Percentiles rank a stretch among this genome's conserved stretches.
Conservation (phyloP, 495 filamentous ascomycete species). For the Aspergillus ostianus region DNA sequence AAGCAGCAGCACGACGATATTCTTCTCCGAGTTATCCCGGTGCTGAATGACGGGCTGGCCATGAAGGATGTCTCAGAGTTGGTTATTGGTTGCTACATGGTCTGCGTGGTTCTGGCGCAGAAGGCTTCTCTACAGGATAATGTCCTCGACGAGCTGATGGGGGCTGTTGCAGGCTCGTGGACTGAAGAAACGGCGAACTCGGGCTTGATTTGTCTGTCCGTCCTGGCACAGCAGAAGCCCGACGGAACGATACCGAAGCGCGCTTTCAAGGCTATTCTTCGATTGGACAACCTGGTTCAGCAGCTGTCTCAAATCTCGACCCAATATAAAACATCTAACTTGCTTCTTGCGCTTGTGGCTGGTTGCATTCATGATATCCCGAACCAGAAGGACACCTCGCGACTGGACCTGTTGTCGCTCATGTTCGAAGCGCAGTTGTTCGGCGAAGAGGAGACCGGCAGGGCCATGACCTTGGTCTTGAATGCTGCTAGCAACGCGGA, state of each 20-base stretch:
- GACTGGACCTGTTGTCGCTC: slow-evolving; percentile 55
- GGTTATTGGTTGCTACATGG: slow-evolving; percentile 84
- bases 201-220: slow-evolving; percentile 76
- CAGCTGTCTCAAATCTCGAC: slow-evolving; percentile 60
- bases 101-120: slow-evolving; percentile 76
- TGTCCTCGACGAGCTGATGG: slow-evolving; percentile 77
- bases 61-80: slow-evolving; percentile 72
- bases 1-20: slow-evolving; percentile 76
- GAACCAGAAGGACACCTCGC: slow-evolving; percentile 56
- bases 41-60: slow-evolving; percentile 70
- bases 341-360: slow-evolving; percentile 69
- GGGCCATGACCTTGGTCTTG: slow-evolving; percentile 63
- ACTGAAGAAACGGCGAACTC: slow-evolving; percentile 64
- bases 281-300: slow-evolving; percentile 55
- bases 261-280: slow-evolving; percentile 67
- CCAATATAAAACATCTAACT: slow-evolving; percentile 66
- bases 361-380: slow-evolving; percentile 64
- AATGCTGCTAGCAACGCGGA: slow-evolving; percentile 34
- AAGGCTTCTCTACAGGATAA: slow-evolving; percentile 75
- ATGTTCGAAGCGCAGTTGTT: slow-evolving; percentile 62
- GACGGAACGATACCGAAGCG: slow-evolving; percentile 54
- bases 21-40: slow-evolving; percentile 68
- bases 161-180: slow-evolving; percentile 75
- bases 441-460: slow-evolving; percentile 56
- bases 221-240: slow-evolving; percentile 75